Evolutionary conservation across 768 basidiomycete genomes (phyloP).

Genomic region (Sarcomyxa edulis): DNA sequence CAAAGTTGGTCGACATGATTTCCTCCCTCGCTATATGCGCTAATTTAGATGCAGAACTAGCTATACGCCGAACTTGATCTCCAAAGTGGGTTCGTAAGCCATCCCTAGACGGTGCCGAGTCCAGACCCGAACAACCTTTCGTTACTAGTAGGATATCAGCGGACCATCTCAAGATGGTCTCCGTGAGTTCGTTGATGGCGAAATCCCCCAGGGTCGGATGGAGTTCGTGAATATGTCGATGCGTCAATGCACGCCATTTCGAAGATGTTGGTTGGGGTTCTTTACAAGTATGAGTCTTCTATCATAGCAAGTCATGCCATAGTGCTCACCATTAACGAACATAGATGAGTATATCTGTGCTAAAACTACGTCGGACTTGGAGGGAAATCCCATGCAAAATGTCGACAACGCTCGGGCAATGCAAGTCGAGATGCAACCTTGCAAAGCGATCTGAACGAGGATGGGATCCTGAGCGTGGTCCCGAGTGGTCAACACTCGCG

Average conservation of each 20-base stretch:
- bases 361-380: slow-evolving; percentile 63
- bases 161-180: slow-evolving; percentile 70
- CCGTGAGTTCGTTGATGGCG: slow-evolving; percentile 66
- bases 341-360: slow-evolving; percentile 58
- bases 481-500: slow-evolving; percentile 52
- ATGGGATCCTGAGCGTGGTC: slow-evolving; percentile 75
- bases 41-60: slow-evolving; percentile 56
- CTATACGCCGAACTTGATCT: slow-evolving; percentile 61
- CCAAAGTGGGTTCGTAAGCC: slow-evolving; percentile 44
- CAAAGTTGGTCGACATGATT: slow-evolving; percentile 74
- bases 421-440: slow-evolving; percentile 64
- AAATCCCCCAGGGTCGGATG: slow-evolving; percentile 65
- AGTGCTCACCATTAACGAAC: slow-evolving; percentile 45
- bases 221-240: slow-evolving; percentile 59
- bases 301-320: slow-evolving; percentile 12
- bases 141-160: slow-evolving; percentile 62
- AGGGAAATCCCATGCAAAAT: slow-evolving; percentile 72
- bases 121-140: slow-evolving; percentile 33
- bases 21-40: slow-evolving; percentile 66
- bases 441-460: slow-evolving; percentile 70
- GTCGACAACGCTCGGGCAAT: slow-evolving; percentile 61
- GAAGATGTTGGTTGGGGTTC: slow-evolving; percentile 77
- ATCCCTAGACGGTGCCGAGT: slow-evolving; percentile 14
- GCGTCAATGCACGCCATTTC: slow-evolving; percentile 72
- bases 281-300: slow-evolving; percentile 14